Percentiles rank a stretch among this genome's conserved stretches.
Evolutionary conservation across 768 basidiomycete species (phyloP).

Genomic region (Trametes coccinea): DNA sequence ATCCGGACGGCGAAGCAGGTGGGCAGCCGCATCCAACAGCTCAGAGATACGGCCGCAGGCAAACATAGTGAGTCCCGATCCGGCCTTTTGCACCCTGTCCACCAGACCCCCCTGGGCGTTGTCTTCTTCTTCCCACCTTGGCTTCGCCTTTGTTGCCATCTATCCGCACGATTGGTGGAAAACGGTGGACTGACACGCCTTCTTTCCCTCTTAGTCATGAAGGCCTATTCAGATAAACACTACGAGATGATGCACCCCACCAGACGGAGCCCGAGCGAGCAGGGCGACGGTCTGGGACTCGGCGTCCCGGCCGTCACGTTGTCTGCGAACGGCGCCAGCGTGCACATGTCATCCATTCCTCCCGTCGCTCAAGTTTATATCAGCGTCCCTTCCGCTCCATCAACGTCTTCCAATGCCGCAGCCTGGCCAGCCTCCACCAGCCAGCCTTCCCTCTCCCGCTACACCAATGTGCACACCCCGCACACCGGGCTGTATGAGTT

Average conservation of each 20-base stretch:
- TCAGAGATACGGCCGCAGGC: constrained; percentile 72
- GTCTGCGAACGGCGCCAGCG: constrained; percentile 1
- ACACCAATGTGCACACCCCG: constrained; percentile 15
- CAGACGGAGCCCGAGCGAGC: background rate
- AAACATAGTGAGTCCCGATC: constrained; percentile 55
- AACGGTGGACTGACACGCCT: background rate
- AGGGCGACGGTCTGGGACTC: background rate
- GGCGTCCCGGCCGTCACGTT: constrained; percentile 2
- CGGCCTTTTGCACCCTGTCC: background rate
- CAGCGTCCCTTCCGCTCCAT: constrained; percentile 22
- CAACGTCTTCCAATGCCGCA: background rate
- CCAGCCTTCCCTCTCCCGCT: constrained; percentile 11
- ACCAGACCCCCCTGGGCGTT: background rate
- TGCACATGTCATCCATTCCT: constrained; percentile 2
- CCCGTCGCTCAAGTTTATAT: constrained; percentile 19
- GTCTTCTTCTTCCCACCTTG: constrained; percentile 2
- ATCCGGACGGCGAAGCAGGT: constrained; percentile 77
- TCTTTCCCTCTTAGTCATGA: constrained; percentile 24
- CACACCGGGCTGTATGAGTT: constrained; percentile 27
- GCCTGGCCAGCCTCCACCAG: constrained; percentile 2
- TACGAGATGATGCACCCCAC: constrained; percentile 8
- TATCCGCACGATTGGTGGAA: background rate
- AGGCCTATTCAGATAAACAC: constrained; percentile 4
- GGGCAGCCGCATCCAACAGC: constrained; percentile 76
- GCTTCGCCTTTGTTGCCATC: background rate